Percentiles rank a stretch among this genome's conserved stretches.
These are phyloP conservation scores for Plasmopara muralis DNA, from an alignment of 352 stramenopile genomes.

Conservation along the genomic window DNA sequence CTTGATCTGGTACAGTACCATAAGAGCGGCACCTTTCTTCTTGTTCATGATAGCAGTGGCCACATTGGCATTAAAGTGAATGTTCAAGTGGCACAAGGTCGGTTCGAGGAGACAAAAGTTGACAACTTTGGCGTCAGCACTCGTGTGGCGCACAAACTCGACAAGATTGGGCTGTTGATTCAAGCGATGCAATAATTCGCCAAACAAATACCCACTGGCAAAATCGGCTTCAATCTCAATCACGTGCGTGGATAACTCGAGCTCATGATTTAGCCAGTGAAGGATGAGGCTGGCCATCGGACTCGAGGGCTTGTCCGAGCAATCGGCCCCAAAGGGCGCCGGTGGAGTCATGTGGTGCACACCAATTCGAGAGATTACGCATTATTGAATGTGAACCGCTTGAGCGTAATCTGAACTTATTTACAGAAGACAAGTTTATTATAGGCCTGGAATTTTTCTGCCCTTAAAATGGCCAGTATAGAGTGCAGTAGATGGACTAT, in stretches of 20 bases:
- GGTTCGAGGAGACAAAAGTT: constrained; percentile 87
- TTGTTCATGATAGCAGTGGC: constrained; percentile 81
- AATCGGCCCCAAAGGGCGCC: constrained; percentile 1
- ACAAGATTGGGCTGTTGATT: constrained; percentile 88
- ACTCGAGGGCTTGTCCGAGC: not conserved
- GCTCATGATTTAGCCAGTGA: constrained; percentile 77
- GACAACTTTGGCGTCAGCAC: constrained; percentile 76
- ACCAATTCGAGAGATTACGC: not conserved
- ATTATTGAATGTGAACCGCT: not conserved
- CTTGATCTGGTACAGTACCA: constrained; percentile 87
- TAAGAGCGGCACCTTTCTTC: constrained; percentile 41
- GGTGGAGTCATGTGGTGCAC: constrained; percentile 7
- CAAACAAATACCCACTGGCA: constrained; percentile 79
- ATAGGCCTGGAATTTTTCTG: too few relatives aligned
- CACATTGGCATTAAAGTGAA: constrained; percentile 72
- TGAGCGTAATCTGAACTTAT: not conserved
- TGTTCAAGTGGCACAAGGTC: constrained; percentile 54
- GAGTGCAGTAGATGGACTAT: not conserved
- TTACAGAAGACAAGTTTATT: not conserved
- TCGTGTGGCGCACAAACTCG: constrained; percentile 69
- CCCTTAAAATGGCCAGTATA: not conserved
- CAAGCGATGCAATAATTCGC: constrained; percentile 74
- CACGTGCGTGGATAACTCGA: constrained; percentile 59
- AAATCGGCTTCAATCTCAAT: constrained; percentile 71
- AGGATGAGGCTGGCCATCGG: constrained; percentile 71